Evolutionary conservation across 1,139 yeast species (phyloP).

Genomic region (Kurtzmaniella quercitrusa): DNA sequence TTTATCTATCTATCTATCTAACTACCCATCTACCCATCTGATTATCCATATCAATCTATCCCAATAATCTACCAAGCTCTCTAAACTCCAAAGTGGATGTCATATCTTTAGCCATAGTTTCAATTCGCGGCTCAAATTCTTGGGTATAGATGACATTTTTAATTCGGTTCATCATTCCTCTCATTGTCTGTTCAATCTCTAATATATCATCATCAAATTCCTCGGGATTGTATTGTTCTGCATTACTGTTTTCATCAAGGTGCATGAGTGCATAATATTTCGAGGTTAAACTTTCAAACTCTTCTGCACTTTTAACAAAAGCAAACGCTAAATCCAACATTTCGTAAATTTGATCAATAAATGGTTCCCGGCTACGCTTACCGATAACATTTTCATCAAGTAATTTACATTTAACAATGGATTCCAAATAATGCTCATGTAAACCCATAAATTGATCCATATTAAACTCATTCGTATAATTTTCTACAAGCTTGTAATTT

Average conservation of each 20-base stretch:
- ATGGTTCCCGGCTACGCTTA: constrained; percentile 33
- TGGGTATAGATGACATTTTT: constrained; percentile 20
- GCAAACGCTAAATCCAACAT: constrained; percentile 38
- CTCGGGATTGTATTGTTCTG: constrained; percentile 6
- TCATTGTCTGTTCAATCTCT: constrained; percentile 23
- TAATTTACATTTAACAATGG: constrained; percentile 38
- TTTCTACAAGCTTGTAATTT: not conserved
- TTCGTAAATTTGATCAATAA: constrained; percentile 42
- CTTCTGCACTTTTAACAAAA: constrained; percentile 44
- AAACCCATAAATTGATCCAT: constrained; percentile 44
- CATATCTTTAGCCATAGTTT: constrained; percentile 24
- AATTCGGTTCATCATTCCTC: constrained; percentile 21
- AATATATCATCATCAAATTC: constrained; percentile 21
- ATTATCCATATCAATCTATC: not conserved
- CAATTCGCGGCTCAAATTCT: constrained; percentile 17
- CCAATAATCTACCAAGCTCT: constrained; percentile 20
- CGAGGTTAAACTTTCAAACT: constrained; percentile 31
- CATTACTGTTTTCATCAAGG: constrained; percentile 15
- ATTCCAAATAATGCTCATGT: constrained; percentile 37
- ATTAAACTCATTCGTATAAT: constrained; percentile 17
- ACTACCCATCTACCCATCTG: not conserved
- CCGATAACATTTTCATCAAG: constrained; percentile 34
- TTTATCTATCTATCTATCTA: not conserved
- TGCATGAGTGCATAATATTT: constrained; percentile 26
- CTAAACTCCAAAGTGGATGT: constrained; percentile 24